Conservation (phyloP, 2,329 filamentous ascomycete species). For the Pseudogymnoascus sp. region DNA sequence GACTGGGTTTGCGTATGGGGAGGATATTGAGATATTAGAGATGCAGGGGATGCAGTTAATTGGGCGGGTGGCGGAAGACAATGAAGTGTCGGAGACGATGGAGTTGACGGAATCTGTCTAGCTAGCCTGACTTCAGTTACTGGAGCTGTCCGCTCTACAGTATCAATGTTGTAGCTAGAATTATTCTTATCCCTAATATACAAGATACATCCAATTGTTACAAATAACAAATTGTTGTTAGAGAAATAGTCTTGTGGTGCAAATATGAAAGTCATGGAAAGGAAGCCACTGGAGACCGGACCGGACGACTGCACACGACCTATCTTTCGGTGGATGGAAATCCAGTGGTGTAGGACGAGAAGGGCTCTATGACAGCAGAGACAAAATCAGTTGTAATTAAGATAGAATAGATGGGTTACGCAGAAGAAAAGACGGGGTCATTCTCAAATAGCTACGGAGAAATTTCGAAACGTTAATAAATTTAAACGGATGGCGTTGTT, state of each 20-base stretch:
- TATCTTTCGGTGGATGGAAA: slow-evolving; percentile 22
- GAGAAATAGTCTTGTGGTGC: not conserved
- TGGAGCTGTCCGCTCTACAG: not conserved
- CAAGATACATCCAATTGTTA: not conserved
- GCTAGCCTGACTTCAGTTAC: not conserved
- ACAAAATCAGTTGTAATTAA: slow-evolving; percentile 21
- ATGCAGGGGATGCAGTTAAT: not conserved
- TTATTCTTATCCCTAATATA: not conserved
- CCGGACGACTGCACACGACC: slow-evolving; percentile 13
- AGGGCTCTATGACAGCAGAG: slow-evolving; percentile 17
- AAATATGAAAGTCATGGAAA: not conserved
- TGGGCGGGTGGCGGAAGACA: not conserved
- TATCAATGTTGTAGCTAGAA: not conserved
- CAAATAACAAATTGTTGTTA: not conserved
- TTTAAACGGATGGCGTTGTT: no score
- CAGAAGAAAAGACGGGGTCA: not conserved
- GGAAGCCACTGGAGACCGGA: not conserved
- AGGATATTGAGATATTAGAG: not conserved
- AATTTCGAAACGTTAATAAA: no score
- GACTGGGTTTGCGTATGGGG: not conserved
- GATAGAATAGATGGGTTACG: slow-evolving; percentile 13
- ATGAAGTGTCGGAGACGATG: not conserved
- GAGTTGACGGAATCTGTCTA: not conserved
- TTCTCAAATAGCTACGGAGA: no score
- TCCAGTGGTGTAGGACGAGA: slow-evolving; percentile 19